Percentiles rank a stretch among this genome's conserved stretches.
Evolutionary conservation across 139 green algal genomes (phyloP).

Genomic region (Mesotaenium endlicherianum): DNA sequence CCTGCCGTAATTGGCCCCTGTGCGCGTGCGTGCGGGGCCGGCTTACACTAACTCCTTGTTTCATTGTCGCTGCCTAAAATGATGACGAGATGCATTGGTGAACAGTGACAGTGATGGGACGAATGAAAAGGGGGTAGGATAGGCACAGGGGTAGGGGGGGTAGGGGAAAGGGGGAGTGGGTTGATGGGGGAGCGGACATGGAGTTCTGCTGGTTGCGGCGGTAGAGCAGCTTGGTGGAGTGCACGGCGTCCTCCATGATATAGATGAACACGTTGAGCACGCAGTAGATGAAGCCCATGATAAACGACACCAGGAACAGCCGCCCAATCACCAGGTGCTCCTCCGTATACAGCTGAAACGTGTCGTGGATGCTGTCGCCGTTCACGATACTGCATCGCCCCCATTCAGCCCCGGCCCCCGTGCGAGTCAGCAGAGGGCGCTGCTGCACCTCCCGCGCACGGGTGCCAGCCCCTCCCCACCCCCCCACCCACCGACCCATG

Average conservation of each 20-base stretch:
- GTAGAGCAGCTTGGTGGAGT: conserved; percentile 15
- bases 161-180: background rate
- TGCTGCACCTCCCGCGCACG: no score
- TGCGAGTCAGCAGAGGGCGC: no score
- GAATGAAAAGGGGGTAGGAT: no score
- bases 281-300: conserved; percentile 40
- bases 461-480: no score
- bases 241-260: conserved; percentile 42
- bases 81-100: no score
- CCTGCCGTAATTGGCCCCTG: background rate
- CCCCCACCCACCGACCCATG: no score
- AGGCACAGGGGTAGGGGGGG: no score
- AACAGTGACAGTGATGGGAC: no score
- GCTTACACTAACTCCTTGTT: background rate
- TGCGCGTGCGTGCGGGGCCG: background rate
- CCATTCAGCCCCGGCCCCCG: no score
- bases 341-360: background rate
- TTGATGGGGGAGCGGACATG: background rate
- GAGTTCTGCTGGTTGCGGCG: background rate
- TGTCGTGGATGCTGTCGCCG: conserved; percentile 31
- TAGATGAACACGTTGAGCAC: conserved; percentile 51
- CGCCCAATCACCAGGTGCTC: background rate
- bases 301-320: conserved; percentile 26
- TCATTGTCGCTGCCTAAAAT: no score
- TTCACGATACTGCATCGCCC: conserved; percentile 36